Conservation (phyloP, 768 basidiomycete species). For the Mycena sanguinolenta region DNA sequence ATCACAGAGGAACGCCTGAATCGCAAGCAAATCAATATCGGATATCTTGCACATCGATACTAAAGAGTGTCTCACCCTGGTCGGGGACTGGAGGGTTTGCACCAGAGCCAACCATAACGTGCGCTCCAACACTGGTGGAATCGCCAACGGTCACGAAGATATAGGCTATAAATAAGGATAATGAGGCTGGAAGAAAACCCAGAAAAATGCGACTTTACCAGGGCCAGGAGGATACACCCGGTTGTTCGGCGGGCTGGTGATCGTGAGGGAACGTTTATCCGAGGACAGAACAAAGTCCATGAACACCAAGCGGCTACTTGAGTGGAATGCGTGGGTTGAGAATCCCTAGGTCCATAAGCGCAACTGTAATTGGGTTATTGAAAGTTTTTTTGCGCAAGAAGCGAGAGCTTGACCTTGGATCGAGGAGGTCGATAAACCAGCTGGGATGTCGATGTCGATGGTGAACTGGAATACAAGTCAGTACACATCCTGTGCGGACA, state of each 20-base stretch:
- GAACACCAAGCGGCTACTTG: slow-evolving; percentile 47
- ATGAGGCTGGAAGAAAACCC: too few species aligned
- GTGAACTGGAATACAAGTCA: slow-evolving; percentile 36
- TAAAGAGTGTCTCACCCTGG: slow-evolving; percentile 20
- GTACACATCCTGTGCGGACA: too few species aligned
- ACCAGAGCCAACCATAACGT: slow-evolving; percentile 42
- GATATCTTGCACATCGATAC: background rate
- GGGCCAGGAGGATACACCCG: slow-evolving; percentile 49
- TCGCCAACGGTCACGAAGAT: slow-evolving; percentile 47
- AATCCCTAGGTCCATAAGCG: slow-evolving; percentile 51
- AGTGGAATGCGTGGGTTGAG: slow-evolving; percentile 51
- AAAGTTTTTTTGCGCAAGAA: background rate
- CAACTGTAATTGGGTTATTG: slow-evolving; percentile 32
- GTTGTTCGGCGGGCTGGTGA: slow-evolving; percentile 51
- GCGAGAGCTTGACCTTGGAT: slow-evolving; percentile 19
- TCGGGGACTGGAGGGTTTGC: slow-evolving; percentile 32
- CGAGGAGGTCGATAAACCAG: slow-evolving; percentile 17
- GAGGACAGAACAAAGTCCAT: slow-evolving; percentile 42
- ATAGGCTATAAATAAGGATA: slow-evolving; percentile 21
- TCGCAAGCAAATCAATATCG: background rate
- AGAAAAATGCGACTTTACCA: slow-evolving; percentile 6
- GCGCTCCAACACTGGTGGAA: slow-evolving; percentile 38
- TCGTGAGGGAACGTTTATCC: slow-evolving; percentile 45
- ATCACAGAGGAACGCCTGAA: background rate
- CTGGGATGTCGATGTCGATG: slow-evolving; percentile 46